Conservation (phyloP, 257 asterid genomes). For the Asclepias syriaca region DNA sequence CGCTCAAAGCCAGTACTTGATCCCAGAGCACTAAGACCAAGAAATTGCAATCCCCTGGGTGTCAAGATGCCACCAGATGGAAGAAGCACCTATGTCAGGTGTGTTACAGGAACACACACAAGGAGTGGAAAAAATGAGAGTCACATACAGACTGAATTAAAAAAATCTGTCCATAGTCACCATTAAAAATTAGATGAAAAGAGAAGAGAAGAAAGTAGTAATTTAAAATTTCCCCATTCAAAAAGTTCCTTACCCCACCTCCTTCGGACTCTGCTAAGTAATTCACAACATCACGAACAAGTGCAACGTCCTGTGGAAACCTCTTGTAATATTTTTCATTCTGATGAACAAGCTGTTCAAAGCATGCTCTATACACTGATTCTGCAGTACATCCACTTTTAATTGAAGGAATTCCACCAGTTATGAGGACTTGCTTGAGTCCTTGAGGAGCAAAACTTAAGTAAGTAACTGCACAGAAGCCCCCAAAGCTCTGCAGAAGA, state of each 20-base stretch:
- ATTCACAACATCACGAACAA: slow-evolving; percentile 60
- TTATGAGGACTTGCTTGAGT: slow-evolving; percentile 80
- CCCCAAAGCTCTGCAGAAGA: slow-evolving; percentile 88
- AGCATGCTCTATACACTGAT: slow-evolving; percentile 76
- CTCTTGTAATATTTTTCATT: slow-evolving; percentile 74
- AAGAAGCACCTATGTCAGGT: slow-evolving; percentile 51
- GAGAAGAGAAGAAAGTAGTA: slow-evolving; percentile 8
- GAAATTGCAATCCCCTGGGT: slow-evolving; percentile 81
- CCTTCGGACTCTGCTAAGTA: slow-evolving; percentile 73
- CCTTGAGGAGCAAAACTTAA: slow-evolving; percentile 95
- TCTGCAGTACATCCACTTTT: slow-evolving; percentile 79
- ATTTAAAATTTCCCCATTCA: slow-evolving; percentile 4
- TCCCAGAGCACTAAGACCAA: slow-evolving; percentile 83
- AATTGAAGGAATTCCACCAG: slow-evolving; percentile 94
- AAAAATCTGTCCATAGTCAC: not conserved
- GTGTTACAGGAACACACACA: slow-evolving; percentile 10
- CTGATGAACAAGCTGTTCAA: slow-evolving; percentile 61
- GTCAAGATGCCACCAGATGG: slow-evolving; percentile 94
- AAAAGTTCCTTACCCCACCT: slow-evolving; percentile 75
- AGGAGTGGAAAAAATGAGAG: slow-evolving; percentile 9
- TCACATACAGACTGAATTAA: not conserved
- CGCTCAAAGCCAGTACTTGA: slow-evolving; percentile 90
- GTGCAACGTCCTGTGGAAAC: slow-evolving; percentile 73
- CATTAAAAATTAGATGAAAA: not conserved
- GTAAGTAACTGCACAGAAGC: slow-evolving; percentile 91